A percentile compares a stretch with the other conserved stretches of the same genome.
These are phyloP conservation scores for Lactarius tabidus DNA, from an alignment of 768 basidiomycete species.

Conservation along the genomic window DNA sequence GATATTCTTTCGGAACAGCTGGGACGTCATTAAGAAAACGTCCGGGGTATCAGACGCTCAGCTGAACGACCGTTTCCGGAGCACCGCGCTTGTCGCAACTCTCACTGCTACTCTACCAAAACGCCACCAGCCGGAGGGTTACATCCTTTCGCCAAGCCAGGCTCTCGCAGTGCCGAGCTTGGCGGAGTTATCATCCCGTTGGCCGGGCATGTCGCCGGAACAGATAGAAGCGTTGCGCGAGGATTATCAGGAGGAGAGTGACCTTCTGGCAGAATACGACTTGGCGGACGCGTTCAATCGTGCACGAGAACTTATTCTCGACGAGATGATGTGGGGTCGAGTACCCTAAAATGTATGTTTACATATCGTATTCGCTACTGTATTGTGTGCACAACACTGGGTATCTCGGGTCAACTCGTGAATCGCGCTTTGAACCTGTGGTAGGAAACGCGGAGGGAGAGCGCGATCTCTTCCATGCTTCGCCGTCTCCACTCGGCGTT, in stretches of 20 bases:
- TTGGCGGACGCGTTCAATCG: constrained; percentile 60
- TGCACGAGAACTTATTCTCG: constrained; percentile 56
- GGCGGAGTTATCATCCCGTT: constrained; percentile 63
- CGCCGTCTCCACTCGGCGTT: constrained; percentile 63
- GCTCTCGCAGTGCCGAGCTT: constrained; percentile 55
- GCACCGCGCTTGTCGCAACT: constrained; percentile 71
- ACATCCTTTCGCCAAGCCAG: constrained; percentile 52
- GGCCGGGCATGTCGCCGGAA: constrained; percentile 68
- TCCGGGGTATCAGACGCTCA: constrained; percentile 72
- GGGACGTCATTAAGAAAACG: constrained; percentile 72
- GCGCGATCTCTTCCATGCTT: constrained; percentile 51
- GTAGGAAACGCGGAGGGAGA: constrained; percentile 56
- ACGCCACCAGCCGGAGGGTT: constrained; percentile 41
- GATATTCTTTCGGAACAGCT: constrained; percentile 45
- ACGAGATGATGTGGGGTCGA: constrained; percentile 41
- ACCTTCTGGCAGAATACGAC: constrained; percentile 49
- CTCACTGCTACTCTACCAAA: constrained; percentile 47
- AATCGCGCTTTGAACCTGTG: constrained; percentile 31
- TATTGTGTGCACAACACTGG: constrained; percentile 3
- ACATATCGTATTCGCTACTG: not conserved
- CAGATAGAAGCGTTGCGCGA: constrained; percentile 52
- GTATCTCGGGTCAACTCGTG: constrained; percentile 19
- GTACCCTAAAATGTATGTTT: constrained; percentile 6
- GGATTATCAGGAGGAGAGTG: constrained; percentile 63
- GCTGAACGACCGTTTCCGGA: constrained; percentile 63